Base-by-base conservation (phyloP, 2,329 filamentous ascomycete species). In the Colletotrichum sublineola region DNA sequence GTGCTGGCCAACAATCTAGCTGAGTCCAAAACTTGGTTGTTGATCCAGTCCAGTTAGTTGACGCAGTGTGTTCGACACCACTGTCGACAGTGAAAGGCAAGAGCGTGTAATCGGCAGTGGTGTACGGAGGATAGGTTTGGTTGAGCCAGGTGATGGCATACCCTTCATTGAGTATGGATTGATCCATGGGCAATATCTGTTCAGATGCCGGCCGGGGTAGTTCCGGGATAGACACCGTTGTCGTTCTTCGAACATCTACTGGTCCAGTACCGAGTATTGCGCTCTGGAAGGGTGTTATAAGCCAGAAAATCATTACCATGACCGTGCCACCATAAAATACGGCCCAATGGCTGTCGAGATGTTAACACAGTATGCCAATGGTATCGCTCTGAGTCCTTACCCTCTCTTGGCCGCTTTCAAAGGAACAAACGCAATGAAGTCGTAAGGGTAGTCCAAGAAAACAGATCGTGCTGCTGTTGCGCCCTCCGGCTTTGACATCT, bases 291-390 rank as follows among this genome's bases (percentile, higher is more conserved):
- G 89, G 89, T 0, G 88, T 90, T 0, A 91, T 73, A 0, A 84
- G 79, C 86, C 86, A 90, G 3, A 88, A 87, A 0, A 90, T 82
- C 0, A 89, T 56, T 0, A 91, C 78, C 74, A 89, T 84, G 0
- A 84, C 80, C 0, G 82, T 79, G 0, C 86, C 86, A 0, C 84
- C 82, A 18, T 82, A 82, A 56, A 89, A 87, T 0, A 89, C 86
- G 0, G 82, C 75, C 88, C 87, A 90, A 63, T 91, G 87, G 5
- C 84, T 87, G 38, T 31, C 3, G 24, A 8, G 9, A n/a, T 56
- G 31, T n/a, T n/a, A 56, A 12, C 15, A 9, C 36, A n/a, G 9
- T 42, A 14, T n/a, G 2, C 36, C 6, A 36, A 11, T n/a, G 11
- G 12, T 5, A 4, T 55, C 1, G 31, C n/a, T 84, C 82, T 68